Percentiles rank a stretch among this genome's conserved stretches.
phyloP scores from a whole-genome alignment of 1,139 yeast genomes.

The Maudiozyma humilis region DNA sequence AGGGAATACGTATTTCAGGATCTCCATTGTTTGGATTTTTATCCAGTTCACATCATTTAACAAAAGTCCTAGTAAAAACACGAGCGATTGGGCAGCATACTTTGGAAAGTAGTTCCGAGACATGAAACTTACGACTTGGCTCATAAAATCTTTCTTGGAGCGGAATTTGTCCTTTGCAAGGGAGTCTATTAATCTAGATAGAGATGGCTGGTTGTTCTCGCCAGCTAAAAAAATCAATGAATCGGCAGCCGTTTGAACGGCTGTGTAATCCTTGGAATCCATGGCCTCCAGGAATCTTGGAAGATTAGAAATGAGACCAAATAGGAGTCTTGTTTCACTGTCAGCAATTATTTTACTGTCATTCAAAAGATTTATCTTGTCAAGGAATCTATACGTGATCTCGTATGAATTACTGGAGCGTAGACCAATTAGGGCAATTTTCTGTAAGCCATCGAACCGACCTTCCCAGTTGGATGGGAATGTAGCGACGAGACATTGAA shows the following conservation, averaged over 20 bases:
- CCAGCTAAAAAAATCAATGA: slow-evolving; percentile 56
- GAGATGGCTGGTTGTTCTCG: slow-evolving; percentile 45
- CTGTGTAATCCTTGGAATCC: slow-evolving; percentile 47
- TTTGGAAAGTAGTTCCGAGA: slow-evolving; percentile 63
- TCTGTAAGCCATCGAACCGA: slow-evolving; percentile 79
- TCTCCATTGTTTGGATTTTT: slow-evolving; percentile 66
- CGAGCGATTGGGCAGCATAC: slow-evolving; percentile 65
- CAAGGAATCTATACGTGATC: slow-evolving; percentile 64
- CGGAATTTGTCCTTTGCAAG: slow-evolving; percentile 72
- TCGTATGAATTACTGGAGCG: slow-evolving; percentile 77
- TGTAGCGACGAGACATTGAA: slow-evolving; percentile 69
- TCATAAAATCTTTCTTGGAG: slow-evolving; percentile 78
- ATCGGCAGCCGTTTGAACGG: slow-evolving; percentile 51
- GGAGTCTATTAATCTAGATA: slow-evolving; percentile 69
- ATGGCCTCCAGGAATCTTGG: slow-evolving; percentile 81
- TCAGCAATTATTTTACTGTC: slow-evolving; percentile 76
- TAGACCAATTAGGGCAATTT: slow-evolving; percentile 68
- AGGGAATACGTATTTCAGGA: slow-evolving; percentile 68
- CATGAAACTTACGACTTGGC: slow-evolving; percentile 68
- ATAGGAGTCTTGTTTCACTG: slow-evolving; percentile 58
- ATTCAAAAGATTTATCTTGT: slow-evolving; percentile 55
- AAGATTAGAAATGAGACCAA: slow-evolving; percentile 66
- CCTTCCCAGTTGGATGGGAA: slow-evolving; percentile 98
- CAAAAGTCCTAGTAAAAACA: slow-evolving; percentile 67
- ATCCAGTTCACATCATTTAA: slow-evolving; percentile 76